Evolutionary conservation across 306 rosid genomes (phyloP).

Genomic region (Rosa rugosa): DNA sequence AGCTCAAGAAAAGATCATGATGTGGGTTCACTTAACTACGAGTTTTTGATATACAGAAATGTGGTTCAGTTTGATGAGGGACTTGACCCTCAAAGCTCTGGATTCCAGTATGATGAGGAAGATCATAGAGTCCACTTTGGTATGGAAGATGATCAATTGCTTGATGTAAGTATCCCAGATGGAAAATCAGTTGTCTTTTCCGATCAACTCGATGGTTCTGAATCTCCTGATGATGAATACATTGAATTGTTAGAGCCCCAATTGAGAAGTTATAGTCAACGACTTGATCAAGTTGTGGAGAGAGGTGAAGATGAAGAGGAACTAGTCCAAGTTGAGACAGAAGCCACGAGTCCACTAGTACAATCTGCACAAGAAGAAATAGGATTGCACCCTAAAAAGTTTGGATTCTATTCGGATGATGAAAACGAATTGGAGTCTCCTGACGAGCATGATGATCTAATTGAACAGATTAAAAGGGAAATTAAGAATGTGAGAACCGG

Average conservation of each 20-base stretch:
- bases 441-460: slow-evolving; percentile 73
- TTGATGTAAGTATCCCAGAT: slow-evolving; percentile 1
- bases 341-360: not conserved
- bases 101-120: slow-evolving; percentile 9
- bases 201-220: not conserved
- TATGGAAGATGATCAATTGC: slow-evolving; percentile 1
- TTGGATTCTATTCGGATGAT: slow-evolving; percentile 30
- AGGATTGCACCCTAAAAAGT: slow-evolving; percentile 23
- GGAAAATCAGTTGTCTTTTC: not conserved
- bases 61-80: slow-evolving; percentile 13
- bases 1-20: slow-evolving; percentile 31
- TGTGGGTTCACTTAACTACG: slow-evolving; percentile 30
- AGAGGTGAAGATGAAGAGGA: slow-evolving; percentile 17
- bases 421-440: slow-evolving; percentile 36
- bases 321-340: slow-evolving; percentile 18
- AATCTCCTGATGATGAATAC: slow-evolving; percentile 35
- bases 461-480: slow-evolving; percentile 71
- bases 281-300: slow-evolving; percentile 8
- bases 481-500: slow-evolving; percentile 66
- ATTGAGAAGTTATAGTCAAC: not conserved
- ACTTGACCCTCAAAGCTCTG: slow-evolving; percentile 27
- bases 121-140: not conserved
- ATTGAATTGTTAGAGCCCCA: slow-evolving; percentile 46
- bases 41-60: slow-evolving; percentile 34
- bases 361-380: slow-evolving; percentile 23